Conservation (phyloP, 2,329 filamentous ascomycete species). For the Cladorrhinum sp. region DNA sequence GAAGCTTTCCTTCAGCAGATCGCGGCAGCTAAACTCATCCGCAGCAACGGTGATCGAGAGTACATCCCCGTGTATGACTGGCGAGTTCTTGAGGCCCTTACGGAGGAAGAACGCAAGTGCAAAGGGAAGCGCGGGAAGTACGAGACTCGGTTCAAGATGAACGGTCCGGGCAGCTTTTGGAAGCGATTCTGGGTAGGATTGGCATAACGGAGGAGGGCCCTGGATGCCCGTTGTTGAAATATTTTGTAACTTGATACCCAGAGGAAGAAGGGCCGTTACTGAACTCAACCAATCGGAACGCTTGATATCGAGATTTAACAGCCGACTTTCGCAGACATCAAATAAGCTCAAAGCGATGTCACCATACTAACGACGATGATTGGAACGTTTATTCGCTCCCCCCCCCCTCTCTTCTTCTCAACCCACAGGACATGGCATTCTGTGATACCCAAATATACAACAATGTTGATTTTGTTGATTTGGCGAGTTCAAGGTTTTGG, state of each 20-base stretch:
- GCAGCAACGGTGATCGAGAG: constrained; percentile 28
- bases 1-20: constrained; percentile 31
- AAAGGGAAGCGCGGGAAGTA: not conserved
- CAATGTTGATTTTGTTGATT: not conserved
- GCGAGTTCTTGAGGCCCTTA: constrained; percentile 35
- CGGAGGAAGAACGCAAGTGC: constrained; percentile 25
- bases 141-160: constrained; percentile 14
- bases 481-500: not conserved
- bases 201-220: constrained; percentile 6
- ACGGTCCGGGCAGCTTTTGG: constrained; percentile 22
- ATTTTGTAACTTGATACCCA: not conserved
- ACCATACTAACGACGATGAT: not conserved
- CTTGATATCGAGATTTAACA: not conserved
- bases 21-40: constrained; percentile 22
- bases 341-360: not conserved
- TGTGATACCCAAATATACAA: not conserved
- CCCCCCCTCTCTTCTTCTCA: not conserved
- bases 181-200: constrained; percentile 28
- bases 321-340: not conserved
- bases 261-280: not conserved
- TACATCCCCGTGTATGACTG: constrained; percentile 38
- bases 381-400: not conserved
- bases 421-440: not conserved
- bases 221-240: not conserved
- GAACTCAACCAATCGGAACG: not conserved